Evolutionary conservation across 2,329 filamentous ascomycete species (phyloP).

Genomic region (Aspergillus ochraceus): DNA sequence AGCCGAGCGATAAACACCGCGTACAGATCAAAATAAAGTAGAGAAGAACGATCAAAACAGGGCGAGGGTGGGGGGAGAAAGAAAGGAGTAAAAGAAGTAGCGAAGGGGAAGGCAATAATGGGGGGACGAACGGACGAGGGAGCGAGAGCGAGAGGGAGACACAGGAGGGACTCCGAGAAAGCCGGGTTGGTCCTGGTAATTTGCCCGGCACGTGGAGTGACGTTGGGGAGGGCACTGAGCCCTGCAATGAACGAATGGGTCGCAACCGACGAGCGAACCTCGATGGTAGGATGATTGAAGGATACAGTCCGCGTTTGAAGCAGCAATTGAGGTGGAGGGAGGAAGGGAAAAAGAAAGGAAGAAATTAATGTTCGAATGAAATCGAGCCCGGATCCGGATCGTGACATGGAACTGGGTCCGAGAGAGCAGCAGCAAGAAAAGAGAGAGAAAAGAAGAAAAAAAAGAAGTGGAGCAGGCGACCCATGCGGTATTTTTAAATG

Average conservation of each 20-base stretch:
- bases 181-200: constrained; percentile 7
- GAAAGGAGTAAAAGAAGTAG: neutral
- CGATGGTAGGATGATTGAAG: neutral
- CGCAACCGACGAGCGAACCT: neutral
- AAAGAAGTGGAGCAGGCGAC: neutral
- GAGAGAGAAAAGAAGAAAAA: neutral
- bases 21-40: neutral
- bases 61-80: neutral
- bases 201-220: constrained; percentile 1
- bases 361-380: neutral
- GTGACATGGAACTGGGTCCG: neutral
- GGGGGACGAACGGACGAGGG: neutral
- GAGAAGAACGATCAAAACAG: neutral
- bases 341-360: neutral
- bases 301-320: too few species aligned
- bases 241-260: neutral
- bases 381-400: neutral
- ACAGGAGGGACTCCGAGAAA: neutral
- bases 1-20: neutral
- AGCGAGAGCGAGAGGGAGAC: neutral
- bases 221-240: constrained; percentile 2
- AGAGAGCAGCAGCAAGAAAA: neutral
- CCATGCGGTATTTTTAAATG: neutral
- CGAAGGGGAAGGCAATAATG: neutral
- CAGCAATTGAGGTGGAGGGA: neutral